Base-by-base conservation (phyloP, 1,139 yeast species). In the Suhomyces taliae region DNA sequence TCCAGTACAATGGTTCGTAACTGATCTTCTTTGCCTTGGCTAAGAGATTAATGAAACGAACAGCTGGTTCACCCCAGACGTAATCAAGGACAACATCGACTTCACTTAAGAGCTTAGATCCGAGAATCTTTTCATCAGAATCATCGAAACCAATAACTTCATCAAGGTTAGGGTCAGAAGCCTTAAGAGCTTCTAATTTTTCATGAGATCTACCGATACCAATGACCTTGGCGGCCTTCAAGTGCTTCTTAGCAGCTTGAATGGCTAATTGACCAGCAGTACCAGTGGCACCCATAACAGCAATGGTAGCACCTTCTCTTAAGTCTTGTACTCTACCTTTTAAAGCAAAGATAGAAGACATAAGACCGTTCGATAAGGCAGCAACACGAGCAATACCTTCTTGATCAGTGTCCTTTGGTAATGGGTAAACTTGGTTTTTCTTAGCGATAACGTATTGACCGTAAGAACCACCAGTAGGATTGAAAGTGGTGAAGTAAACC, bases 281-380 rank as follows among this genome's bases (percentile, higher is more conserved):
- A 15, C 61, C 59, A 8, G 62, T 55, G 31, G 49, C 63, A 8
- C 61, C 62, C 12, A 55, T 39, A 24, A 59, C 48, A 32, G 51
- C 56, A 9, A 59, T 45, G 1, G 53, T 49, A 27, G 52, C 39
- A 34, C 45, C 45, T 27, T 47, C 44, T n/a, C 39, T 45, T 29
- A 52, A 24, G 11, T 48, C 44, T 10, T 47, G 47, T 7, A 54
- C 47, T 31, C 55, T 34, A 15, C 52, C 49, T 24, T 41, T 40
- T 39, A 54, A 46, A 6, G 55, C 56, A 29, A 41, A 36, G 24
- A 41, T 38, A 8, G 54, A 47, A 12, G 56, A 47, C 50, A 55
- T 44, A 8, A 54, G 41, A 7, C 52, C 55, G 35, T 55, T 55
- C 45, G 49, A 37, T 41, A 51, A 49, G 8, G 52, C 56, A 9